Conservation (phyloP, 1,284 basidiomycete species). For the Cryptococcus sp. region DNA sequence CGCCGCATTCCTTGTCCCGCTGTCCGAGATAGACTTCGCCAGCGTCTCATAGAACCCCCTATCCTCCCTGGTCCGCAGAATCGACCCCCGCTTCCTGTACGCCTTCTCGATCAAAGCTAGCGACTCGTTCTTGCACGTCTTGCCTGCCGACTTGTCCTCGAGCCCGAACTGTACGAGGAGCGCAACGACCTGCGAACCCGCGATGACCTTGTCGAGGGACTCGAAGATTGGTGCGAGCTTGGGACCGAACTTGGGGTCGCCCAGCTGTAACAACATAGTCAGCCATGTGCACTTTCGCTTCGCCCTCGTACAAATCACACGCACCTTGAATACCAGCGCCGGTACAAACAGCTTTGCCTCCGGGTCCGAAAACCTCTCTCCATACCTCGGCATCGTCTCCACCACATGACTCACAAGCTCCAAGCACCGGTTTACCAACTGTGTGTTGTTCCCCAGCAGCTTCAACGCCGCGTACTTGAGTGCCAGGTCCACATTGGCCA, state of each 20-base stretch:
- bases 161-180: slow-evolving; percentile 68
- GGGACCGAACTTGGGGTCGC: slow-evolving; percentile 53
- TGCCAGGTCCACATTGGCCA: slow-evolving; percentile 87
- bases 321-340: slow-evolving; percentile 83
- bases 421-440: slow-evolving; percentile 80
- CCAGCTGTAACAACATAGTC: slow-evolving; percentile 45
- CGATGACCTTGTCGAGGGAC: slow-evolving; percentile 49
- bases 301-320: slow-evolving; percentile 16
- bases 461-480: slow-evolving; percentile 93
- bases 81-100: slow-evolving; percentile 43
- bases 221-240: slow-evolving; percentile 54
- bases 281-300: neutral
- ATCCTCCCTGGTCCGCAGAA: slow-evolving; percentile 41
- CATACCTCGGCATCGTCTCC: slow-evolving; percentile 64
- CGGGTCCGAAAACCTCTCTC: slow-evolving; percentile 79
- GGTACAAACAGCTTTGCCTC: slow-evolving; percentile 89
- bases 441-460: slow-evolving; percentile 89
- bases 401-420: slow-evolving; percentile 81
- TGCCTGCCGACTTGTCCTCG: slow-evolving; percentile 46
- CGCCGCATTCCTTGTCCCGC: slow-evolving; percentile 43
- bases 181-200: slow-evolving; percentile 64
- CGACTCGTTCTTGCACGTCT: slow-evolving; percentile 47
- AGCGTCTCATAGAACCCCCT: slow-evolving; percentile 43
- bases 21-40: slow-evolving; percentile 59
- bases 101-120: slow-evolving; percentile 45